Evolutionary conservation across 768 basidiomycete species (phyloP), one percentile per base, ranked within the genome.

Genomic region (Lactifluus echinatus): DNA sequence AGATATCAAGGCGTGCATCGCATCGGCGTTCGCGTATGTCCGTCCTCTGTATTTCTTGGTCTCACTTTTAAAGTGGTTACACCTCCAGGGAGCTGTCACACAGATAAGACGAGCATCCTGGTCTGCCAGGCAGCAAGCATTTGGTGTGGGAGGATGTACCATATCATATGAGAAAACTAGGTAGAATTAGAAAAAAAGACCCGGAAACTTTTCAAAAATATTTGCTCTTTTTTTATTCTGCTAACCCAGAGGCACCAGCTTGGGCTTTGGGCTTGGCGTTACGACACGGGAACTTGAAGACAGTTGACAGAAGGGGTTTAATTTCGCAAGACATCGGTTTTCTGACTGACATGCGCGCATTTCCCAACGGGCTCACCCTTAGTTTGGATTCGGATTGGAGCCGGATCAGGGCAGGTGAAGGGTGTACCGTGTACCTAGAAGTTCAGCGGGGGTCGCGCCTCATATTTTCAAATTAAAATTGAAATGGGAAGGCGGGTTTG

Each of bases 1-100:
- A 69, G 93, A 96, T 53, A 79, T 97, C 73, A 94, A 89, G 72
- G 68, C 79, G 2, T 94, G 89, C 68, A 77, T 95, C 37, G 85
- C 93, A 50, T 78, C 82, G 3, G 87, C 93, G 8, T 95, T 93
- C 68, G 76, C 76, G 93, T 93, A 60, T 50, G 86, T 76, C 36
- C 12, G 28, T 37, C 17, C 19, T 14, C 12, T 4, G 3, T 43
- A 15, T 36, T 8, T 23, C 24, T 21, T 36, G 47, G 8, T 48
- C 23, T n/a, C 3, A 23, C 23, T 44, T 31, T 4, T 33, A 8
- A 60, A 55, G 1, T 11, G 19, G 19, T 34, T 33, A 36, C n/a
- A 17, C 34, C 15, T 4, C 8, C 37, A 64, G 63, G 48, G 63
- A 64, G 33, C 59, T 64, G 28, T 55, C 63, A 47, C 53, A 57